Evolutionary conservation across 176 grass and related monocot species (phyloP), one percentile per base, ranked within the genome.

Genomic region (Juncus effusus): DNA sequence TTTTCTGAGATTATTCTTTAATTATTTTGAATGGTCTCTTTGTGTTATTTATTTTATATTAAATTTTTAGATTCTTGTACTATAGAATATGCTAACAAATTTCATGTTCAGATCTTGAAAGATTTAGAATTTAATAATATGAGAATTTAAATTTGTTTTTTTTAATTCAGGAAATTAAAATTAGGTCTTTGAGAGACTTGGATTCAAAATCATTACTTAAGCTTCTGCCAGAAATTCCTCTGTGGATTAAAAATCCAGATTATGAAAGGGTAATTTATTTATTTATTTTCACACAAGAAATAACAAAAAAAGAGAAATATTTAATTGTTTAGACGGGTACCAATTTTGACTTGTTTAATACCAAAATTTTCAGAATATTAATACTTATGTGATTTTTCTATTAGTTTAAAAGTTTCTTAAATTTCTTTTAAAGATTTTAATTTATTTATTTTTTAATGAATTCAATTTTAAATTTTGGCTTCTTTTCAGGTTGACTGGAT

Each of bases 221-320:
- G 60, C 35, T 77, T 49, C 62, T 92, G 72, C 75, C 88, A 10
- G 82, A 97, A 40, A 89, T 97, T 77, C 93, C 93, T 13, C 77
- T 81, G 49, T 97, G 93, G 93, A 62, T 97, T 62, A 97, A 92
- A 76, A 84, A 73, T 74, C 93, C 93, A 61, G 93, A 97, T 51
- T 92, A 91, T 66, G 93, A 92, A 36, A 75, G 93, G 68, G 93
- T 96, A 13, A 61, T 8, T n/a, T 69, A 54, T 69, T 47, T 16
- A 67, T 67, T 49, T 69, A 53, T 0, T 69, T 36, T 52, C 57
- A 6, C 11, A 61, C 11, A 6, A 7, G n/a, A 61, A 16, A 19
- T 2, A 61, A 6, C 2, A 13, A 36, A 13, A 7, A 61, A 3
- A 19, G 11, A 61, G 2, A 16, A 7, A 11, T 13, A 15, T 16